Evolutionary conservation across 805 yeast species (phyloP), one percentile per base, ranked within the genome.

Genomic region (Yarrowia bubula): DNA sequence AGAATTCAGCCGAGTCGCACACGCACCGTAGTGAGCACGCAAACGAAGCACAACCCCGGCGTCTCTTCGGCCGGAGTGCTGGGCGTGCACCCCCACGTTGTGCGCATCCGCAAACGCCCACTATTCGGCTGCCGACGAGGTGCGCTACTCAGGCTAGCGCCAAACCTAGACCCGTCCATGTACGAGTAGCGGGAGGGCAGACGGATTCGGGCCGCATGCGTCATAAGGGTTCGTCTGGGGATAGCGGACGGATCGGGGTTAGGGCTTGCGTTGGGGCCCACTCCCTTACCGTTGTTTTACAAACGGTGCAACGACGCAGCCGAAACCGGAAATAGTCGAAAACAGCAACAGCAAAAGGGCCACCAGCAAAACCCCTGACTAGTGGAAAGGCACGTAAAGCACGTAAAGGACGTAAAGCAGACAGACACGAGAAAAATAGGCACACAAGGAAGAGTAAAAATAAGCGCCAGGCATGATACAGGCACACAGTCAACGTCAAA

Each of bases 171-270:
- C 38, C 53, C 8, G 10, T 15, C 8, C 38, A 15, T 31, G 51
- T 46, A 28, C 38, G 15, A 32, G 13, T 3, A 1, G 28, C 7
- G 11, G 38, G 22, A 37, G 53, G 8, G 22, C 39, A 32, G 53
- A 47, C 53, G 53, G 15, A 32, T 47, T n/a, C 53, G 53, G 53
- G 39, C 53, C 38, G 53, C 53, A 47, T 47, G 53, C 51, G 51
- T 46, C 37, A 44, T 22, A 28, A 4, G 10, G 31, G 33, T n/a
- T 15, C 3, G 18, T 32, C 53, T 47, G 53, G 53, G n/a, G 37
- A 46, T 31, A 18, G 37, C 22, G 3, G 5, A 15, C 53, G 38
- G 38, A 32, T 47, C 14, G 53, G 39, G 53, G 53, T 47, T 47
- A 47, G 53, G 53, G 53, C 28, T 46, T 11, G n/a, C 13, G 3